Evolutionary conservation across 805 yeast species (phyloP), one percentile per base, ranked within the genome.

Genomic region (Starmera pachycereana): DNA sequence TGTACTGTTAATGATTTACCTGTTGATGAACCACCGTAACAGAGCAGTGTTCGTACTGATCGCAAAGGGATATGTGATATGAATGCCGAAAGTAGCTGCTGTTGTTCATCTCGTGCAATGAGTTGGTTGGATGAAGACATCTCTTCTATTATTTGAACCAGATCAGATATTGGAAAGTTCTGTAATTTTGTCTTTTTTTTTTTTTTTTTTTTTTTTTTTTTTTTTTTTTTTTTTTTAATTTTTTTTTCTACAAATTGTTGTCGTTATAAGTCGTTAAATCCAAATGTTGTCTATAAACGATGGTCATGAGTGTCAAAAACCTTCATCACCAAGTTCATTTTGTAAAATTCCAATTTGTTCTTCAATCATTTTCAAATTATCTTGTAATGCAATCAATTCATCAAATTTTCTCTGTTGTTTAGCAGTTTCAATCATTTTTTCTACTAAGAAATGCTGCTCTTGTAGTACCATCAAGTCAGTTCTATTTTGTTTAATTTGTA

Each of bases 401-500:
- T 88, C 96, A 52, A 86, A 85, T 46, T 76, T 74, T 35, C 97
- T 62, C 38, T 72, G 76, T 47, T 68, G 70, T 44, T 79, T 83
- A 31, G 80, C 75, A 12, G 70, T 75, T 2, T 68, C 66, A 25
- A 84, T 71, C 72, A 81, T 74, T 12, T 75, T 69, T 42, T 76
- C 74, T 3, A 90, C 78, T 44, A 90, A 59, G 48, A 74, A 89
- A 49, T 70, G 68, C 52, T 89, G 97, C 54, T 89, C 97, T 44
- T 81, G 81, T 53, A 87, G 61, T 10, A 90, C 96, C 81, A 89
- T 83, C 42, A 89, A 61, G 47, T 81, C 80, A 48, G 87, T 90
- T 36, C 92, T 61, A 25, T 68, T 60, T 37, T 69, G 69, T 34
- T 88, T 67, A 9, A 82, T 71, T 45, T 78, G 72, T 38, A 72